phyloP scores from a whole-genome alignment of 306 rosid species.

The Prinsepia uniflora region DNA sequence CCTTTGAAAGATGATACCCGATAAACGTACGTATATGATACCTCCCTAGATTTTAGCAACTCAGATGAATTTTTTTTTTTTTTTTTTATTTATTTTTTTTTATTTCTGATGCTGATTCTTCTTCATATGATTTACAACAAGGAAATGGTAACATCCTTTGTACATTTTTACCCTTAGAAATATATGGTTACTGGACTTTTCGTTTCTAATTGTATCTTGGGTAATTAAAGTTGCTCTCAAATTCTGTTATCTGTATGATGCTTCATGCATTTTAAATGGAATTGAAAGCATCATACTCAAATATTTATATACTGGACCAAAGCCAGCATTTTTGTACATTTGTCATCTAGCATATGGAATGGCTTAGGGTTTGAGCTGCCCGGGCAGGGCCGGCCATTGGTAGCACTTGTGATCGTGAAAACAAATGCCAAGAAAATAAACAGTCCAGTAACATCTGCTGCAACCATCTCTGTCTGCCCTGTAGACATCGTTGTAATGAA shows the following conservation, averaged over 20 bases:
- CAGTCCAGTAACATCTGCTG: slow-evolving; percentile 11
- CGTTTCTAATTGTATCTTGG: no score
- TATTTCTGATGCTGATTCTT: slow-evolving; percentile 25
- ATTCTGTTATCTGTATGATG: not conserved
- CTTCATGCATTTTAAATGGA: no score
- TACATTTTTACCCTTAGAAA: slow-evolving; percentile 48
- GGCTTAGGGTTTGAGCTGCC: not conserved
- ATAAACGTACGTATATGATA: slow-evolving; percentile 32
- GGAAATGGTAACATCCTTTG: slow-evolving; percentile 34
- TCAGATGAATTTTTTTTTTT: slow-evolving; percentile 27
- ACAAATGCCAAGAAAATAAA: slow-evolving; percentile 4
- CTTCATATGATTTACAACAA: slow-evolving; percentile 26
- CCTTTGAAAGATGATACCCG: slow-evolving; percentile 33
- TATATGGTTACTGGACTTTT: slow-evolving; percentile 18
- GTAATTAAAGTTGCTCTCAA: not conserved
- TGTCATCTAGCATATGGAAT: not conserved
- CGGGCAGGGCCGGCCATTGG: not conserved
- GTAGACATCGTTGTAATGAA: slow-evolving; percentile 5
- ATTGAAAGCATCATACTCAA: not conserved
- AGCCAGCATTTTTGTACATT: not conserved
- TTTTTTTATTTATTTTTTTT: no score
- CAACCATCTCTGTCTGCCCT: slow-evolving; percentile 1
- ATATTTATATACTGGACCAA: not conserved
- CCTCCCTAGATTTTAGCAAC: slow-evolving; percentile 34
- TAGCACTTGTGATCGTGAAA: not conserved